Percentiles rank a stretch among this genome's conserved stretches.
Conservation (phyloP, 1,284 basidiomycete species). For the Volvariella surrecta region DNA sequence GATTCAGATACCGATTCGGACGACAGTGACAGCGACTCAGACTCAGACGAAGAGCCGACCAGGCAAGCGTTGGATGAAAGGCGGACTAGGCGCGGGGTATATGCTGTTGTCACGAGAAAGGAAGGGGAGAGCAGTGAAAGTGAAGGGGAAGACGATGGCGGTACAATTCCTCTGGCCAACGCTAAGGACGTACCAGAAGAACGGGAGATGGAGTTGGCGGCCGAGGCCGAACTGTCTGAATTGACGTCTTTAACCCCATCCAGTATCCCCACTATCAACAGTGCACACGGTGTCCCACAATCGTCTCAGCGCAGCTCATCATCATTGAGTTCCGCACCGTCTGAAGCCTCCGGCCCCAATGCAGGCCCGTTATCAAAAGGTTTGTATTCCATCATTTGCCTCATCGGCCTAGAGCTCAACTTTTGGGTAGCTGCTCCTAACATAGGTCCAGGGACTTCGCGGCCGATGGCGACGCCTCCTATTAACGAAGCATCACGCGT, state of each 20-base stretch:
- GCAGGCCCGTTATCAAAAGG: conserved; percentile 6
- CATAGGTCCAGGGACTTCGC: not conserved
- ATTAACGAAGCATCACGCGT: conserved; percentile 16
- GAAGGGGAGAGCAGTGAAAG: conserved; percentile 47
- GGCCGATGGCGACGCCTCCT: conserved; percentile 20
- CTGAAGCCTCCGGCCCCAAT: conserved; percentile 15
- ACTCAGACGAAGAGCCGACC: conserved; percentile 30
- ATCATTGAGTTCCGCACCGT: conserved; percentile 5
- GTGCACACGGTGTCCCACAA: not conserved
- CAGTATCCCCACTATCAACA: not conserved
- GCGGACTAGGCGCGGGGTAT: conserved; percentile 69
- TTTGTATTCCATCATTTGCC: conserved; percentile 5
- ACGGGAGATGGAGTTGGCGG: conserved; percentile 42
- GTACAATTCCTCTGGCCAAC: conserved; percentile 32
- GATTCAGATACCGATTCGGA: conserved; percentile 32
- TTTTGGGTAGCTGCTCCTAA: too few relatives aligned
- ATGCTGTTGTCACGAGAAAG: conserved; percentile 52
- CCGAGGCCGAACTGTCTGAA: conserved; percentile 28
- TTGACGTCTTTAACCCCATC: conserved; percentile 4
- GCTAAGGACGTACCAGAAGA: conserved; percentile 35
- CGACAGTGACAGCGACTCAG: conserved; percentile 34
- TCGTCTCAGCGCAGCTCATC: conserved; percentile 3
- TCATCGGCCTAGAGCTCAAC: conserved; percentile 4
- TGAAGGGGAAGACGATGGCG: conserved; percentile 40
- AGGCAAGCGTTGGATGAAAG: conserved; percentile 37